These are phyloP conservation scores for Onygenales sp. DNA, from an alignment of 2,329 filamentous ascomycete species.

Conservation along the genomic window DNA sequence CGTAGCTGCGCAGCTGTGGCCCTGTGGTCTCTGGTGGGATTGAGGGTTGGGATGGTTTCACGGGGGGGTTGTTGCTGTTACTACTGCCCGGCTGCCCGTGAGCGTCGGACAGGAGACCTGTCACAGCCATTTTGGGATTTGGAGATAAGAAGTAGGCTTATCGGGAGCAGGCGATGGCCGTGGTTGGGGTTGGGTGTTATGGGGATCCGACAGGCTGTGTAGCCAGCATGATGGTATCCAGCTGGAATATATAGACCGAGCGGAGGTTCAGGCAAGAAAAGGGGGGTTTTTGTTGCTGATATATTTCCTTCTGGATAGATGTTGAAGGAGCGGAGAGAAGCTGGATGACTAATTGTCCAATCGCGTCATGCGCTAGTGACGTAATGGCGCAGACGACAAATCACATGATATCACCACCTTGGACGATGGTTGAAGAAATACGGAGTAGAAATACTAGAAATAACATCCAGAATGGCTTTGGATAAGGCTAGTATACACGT, in stretches of 20 bases:
- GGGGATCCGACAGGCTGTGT: neutral
- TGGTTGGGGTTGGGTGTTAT: neutral
- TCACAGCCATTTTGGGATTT: neutral
- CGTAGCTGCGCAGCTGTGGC: neutral
- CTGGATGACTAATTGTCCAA: neutral
- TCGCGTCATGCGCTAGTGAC: neutral
- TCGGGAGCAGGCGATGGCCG: neutral
- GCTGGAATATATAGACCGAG: neutral
- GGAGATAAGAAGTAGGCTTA: neutral
- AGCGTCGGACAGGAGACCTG: neutral
- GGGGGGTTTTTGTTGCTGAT: no score
- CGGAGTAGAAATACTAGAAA: no score
- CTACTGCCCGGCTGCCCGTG: neutral
- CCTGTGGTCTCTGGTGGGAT: conserved; percentile 1
- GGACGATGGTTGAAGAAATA: no score
- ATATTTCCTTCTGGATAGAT: no score
- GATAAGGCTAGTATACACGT: no score
- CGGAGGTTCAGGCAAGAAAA: no score
- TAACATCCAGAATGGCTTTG: no score
- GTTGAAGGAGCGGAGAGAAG: neutral
- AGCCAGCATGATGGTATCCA: neutral
- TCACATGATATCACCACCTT: no score
- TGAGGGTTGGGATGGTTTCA: neutral
- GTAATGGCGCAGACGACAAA: no score
- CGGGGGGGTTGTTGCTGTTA: neutral